Conservation (phyloP, 441 rosid species). For the Theobroma grandiflorum region DNA sequence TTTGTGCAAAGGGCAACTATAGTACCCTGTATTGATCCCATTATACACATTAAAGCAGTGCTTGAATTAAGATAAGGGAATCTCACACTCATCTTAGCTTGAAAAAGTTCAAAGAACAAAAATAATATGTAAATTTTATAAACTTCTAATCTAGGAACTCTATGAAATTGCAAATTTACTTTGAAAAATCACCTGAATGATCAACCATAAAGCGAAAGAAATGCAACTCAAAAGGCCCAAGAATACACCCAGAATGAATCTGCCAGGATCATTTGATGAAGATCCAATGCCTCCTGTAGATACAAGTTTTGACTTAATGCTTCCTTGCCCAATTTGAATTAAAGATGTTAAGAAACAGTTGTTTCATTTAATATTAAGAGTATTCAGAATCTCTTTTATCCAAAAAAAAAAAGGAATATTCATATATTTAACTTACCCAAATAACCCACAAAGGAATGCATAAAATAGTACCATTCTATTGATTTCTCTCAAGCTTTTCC, state of each 20-base stretch:
- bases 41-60: conserved; percentile 46
- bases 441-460: no score
- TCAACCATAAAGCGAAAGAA: conserved; percentile 54
- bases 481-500: conserved; percentile 28
- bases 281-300: conserved; percentile 16
- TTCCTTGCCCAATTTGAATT: conserved; percentile 30
- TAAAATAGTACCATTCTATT: no score
- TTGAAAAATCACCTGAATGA: conserved; percentile 51
- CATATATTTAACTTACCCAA: conserved; percentile 30
- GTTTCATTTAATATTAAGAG: not conserved
- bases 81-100: conserved; percentile 49
- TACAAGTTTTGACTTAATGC: conserved; percentile 41
- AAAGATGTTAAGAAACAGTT: not conserved
- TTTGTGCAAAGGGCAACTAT: conserved; percentile 31
- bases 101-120: not conserved
- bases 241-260: conserved; percentile 41
- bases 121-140: not conserved
- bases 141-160: not conserved
- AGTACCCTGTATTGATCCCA: conserved; percentile 35
- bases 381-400: not conserved
- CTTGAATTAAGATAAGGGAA: conserved; percentile 54
- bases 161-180: not conserved
- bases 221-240: conserved; percentile 50
- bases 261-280: conserved; percentile 15
- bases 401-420: not conserved